phyloP scores from a whole-genome alignment of 192 early-diverging fungal species.

The Coemansia sp. region DNA sequence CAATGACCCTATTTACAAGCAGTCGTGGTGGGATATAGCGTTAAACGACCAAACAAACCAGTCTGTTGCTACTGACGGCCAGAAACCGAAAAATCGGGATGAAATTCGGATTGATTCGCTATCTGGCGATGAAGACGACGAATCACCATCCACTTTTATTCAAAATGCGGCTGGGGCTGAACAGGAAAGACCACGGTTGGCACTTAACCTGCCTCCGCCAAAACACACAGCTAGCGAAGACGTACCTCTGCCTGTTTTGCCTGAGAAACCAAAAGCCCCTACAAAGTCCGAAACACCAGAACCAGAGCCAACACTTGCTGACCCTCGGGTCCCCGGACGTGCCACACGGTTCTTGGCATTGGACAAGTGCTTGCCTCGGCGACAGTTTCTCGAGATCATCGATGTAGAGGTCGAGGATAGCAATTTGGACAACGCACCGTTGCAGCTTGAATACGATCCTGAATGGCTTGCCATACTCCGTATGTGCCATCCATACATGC shows the following conservation, averaged over 20 bases:
- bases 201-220: conserved; percentile 38
- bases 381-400: conserved; percentile 81
- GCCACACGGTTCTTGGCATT: conserved; percentile 85
- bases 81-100: conserved; percentile 46
- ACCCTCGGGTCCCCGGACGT: conserved; percentile 29
- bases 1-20: conserved; percentile 23
- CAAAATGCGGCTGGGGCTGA: background rate
- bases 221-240: conserved; percentile 16
- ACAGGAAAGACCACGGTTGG: conserved; percentile 3
- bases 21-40: conserved; percentile 33
- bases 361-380: conserved; percentile 87
- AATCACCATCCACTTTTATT: background rate
- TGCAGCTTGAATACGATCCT: conserved; percentile 78
- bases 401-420: conserved; percentile 60
- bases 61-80: background rate
- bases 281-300: background rate
- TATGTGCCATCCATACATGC: conserved; percentile 62
- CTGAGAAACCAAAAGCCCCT: background rate
- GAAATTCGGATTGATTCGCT: conserved; percentile 54
- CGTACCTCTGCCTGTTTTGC: background rate
- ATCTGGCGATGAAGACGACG: conserved; percentile 27
- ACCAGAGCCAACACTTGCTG: conserved; percentile 4
- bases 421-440: conserved; percentile 23
- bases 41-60: background rate
- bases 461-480: conserved; percentile 83